Evolutionary conservation across 1,284 basidiomycete genomes (phyloP).

Genomic region (Rhizoctonia solani): DNA sequence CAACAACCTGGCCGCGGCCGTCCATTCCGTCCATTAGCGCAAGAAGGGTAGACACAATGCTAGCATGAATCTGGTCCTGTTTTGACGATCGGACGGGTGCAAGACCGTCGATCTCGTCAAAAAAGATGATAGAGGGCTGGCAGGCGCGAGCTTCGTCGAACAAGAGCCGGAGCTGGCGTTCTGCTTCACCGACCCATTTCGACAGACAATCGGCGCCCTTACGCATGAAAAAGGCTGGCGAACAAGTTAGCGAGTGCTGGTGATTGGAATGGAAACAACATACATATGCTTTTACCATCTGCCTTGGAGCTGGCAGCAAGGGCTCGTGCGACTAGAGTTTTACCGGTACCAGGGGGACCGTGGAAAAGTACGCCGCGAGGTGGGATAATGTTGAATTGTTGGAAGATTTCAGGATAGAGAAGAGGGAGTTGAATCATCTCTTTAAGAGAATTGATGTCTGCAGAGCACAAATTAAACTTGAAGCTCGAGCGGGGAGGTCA

Average conservation of each 20-base stretch:
- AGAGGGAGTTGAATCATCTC: constrained; percentile 98
- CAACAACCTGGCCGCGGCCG: constrained; percentile 78
- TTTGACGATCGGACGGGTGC: constrained; percentile 97
- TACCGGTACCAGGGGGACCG: constrained; percentile 93
- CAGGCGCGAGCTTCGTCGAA: constrained; percentile 95
- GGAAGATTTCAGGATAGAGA: constrained; percentile 97
- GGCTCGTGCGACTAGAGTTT: constrained; percentile 91
- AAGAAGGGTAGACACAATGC: constrained; percentile 93
- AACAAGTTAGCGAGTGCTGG: constrained; percentile 26
- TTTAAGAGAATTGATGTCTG: constrained; percentile 95
- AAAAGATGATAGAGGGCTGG: constrained; percentile 96
- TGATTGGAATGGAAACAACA: constrained; percentile 43
- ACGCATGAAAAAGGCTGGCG: constrained; percentile 98
- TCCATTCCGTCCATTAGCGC: constrained; percentile 99
- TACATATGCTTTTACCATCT: constrained; percentile 88
- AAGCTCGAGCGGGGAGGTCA: background rate
- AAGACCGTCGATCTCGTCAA: constrained; percentile 95
- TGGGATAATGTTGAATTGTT: constrained; percentile 92
- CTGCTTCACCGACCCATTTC: constrained; percentile 99
- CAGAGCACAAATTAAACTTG: constrained; percentile 16
- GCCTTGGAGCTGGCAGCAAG: constrained; percentile 92
- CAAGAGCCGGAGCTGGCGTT: constrained; percentile 90
- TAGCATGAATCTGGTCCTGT: constrained; percentile 99
- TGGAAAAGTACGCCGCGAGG: constrained; percentile 98
- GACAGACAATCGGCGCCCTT: constrained; percentile 98